Base-by-base conservation (phyloP, 176 grass and related monocot species). In the Poa pratensis region DNA sequence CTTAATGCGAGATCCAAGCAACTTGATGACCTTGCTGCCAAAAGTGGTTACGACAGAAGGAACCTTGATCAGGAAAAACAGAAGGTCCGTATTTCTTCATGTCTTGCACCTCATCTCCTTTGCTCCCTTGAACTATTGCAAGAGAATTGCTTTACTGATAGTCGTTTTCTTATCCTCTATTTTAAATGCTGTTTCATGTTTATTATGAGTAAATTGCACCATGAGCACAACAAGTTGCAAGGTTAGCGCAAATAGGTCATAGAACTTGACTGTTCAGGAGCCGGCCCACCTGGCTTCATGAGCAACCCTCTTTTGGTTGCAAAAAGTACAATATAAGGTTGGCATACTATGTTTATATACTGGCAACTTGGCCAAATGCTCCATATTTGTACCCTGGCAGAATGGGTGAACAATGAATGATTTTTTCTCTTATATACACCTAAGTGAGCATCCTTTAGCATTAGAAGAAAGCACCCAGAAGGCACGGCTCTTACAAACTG, bases 1-100 rank as follows among this genome's bases (percentile, higher is more conserved):
- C 71, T 75, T 51, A 75, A 75, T 75, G 71, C 0, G 17, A 75
- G 71, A 51, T 75, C 71, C 71, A 75, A 28, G 48, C 45, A 75
- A 27, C 71, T 75, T 75, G 71, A 75, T 75, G 71, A 75, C 24
- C 71, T 75, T 51, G 23, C 71, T 19, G 15, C 45, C 16, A 51
- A 52, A 75, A 75, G 71, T 51, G 46, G 24, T 51, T 18, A 51
- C 26, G 71, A 75, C 46, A 75, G 16, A 51, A 30, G 15, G 24
- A 75, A 51, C 48, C 71, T 75, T 75, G 71, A 74, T 46, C 70
- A 75, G 46, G 71, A 75, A 23, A 75, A 75, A 49, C 45, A 75
- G 45, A 75, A 75, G 71, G 71, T 75, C 3, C 8, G 45, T 10
- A 51, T 75, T 51, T 75, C 15, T 52, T 51, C 9, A 45, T 49